Evolutionary conservation across 352 stramenopile species (phyloP).

Genomic region (Peronospora destructor): DNA sequence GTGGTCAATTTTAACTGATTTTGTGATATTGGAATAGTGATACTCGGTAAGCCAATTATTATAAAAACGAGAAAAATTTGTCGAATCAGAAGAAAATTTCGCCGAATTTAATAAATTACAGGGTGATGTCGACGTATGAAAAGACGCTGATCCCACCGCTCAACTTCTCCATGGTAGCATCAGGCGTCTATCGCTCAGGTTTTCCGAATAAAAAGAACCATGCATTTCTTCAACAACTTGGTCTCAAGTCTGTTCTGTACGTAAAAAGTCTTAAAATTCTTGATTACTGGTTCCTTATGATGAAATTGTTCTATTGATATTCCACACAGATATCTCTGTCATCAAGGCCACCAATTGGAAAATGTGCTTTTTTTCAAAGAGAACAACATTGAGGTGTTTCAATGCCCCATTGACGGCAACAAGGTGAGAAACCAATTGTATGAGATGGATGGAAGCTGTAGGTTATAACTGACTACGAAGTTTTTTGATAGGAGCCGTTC

Average conservation of each 20-base stretch:
- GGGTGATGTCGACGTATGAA: constrained; percentile 72
- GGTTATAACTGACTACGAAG: background rate
- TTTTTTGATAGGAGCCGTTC: constrained; percentile 64
- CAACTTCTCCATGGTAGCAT: constrained; percentile 88
- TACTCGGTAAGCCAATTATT: no score
- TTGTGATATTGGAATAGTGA: no score
- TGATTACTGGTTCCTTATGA: background rate
- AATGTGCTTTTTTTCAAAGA: constrained; percentile 81
- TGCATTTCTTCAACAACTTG: constrained; percentile 78
- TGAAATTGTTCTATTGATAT: background rate
- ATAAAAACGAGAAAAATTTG: background rate
- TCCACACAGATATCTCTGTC: constrained; percentile 60
- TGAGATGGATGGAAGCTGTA: background rate
- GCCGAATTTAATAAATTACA: background rate
- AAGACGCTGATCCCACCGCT: constrained; percentile 85
- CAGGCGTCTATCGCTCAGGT: constrained; percentile 80
- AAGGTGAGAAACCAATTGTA: constrained; percentile 27
- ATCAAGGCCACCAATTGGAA: constrained; percentile 76
- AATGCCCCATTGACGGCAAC: constrained; percentile 85
- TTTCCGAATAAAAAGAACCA: constrained; percentile 88
- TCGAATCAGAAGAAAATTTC: background rate
- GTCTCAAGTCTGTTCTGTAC: constrained; percentile 81
- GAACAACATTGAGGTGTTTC: constrained; percentile 74
- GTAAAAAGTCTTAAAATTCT: constrained; percentile 14
- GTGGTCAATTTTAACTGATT: no score